A percentile compares a stretch with the other conserved stretches of the same genome.
These are phyloP conservation scores for Leccinum obscurum DNA, from an alignment of 768 basidiomycete species.

Conservation along the genomic window DNA sequence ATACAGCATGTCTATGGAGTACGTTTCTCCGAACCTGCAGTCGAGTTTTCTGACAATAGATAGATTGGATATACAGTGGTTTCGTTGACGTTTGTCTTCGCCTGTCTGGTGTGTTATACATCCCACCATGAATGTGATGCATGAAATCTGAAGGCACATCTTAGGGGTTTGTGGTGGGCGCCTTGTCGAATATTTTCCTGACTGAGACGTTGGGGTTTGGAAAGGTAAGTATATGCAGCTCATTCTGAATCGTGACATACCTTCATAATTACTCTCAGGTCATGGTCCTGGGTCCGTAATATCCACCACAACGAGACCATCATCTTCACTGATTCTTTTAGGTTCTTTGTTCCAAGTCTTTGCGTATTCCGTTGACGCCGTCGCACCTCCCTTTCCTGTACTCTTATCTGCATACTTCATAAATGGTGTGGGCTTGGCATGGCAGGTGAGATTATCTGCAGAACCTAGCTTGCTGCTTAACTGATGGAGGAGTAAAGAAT, in stretches of 20 bases:
- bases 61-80: constrained; percentile 53
- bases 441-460: constrained; percentile 36
- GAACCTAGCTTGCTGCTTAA: neutral
- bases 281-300: constrained; percentile 37
- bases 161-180: constrained; percentile 46
- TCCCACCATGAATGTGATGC: neutral
- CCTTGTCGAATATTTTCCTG: constrained; percentile 47
- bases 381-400: constrained; percentile 64
- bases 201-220: constrained; percentile 45
- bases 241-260: neutral
- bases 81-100: constrained; percentile 56
- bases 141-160: constrained; percentile 24
- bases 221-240: constrained; percentile 28
- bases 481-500: constrained; percentile 42
- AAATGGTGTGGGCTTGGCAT: constrained; percentile 50
- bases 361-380: constrained; percentile 52
- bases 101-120: constrained; percentile 38
- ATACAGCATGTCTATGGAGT: constrained; percentile 61
- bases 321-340: constrained; percentile 19
- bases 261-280: constrained; percentile 29
- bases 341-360: constrained; percentile 54
- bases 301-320: neutral
- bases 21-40: neutral
- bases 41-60: constrained; percentile 1
- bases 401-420: constrained; percentile 51